Conservation (phyloP, 169 alveolate genomes). For the Hepatocystis sp. region DNA sequence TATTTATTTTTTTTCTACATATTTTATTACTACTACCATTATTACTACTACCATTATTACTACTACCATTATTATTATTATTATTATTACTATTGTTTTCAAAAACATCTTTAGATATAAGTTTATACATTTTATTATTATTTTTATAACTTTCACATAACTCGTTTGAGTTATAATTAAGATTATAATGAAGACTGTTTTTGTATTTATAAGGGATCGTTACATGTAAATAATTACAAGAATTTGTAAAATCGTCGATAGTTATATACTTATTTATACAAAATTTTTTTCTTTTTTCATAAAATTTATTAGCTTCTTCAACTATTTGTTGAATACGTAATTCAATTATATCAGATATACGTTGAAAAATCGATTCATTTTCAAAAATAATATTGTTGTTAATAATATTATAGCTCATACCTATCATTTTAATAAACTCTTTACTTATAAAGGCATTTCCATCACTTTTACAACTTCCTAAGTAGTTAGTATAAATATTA, state of each 20-base stretch:
- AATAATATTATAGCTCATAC: constrained; percentile 35
- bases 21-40: too few species aligned
- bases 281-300: constrained; percentile 48
- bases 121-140: constrained; percentile 12
- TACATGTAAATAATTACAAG: constrained; percentile 56
- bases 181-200: constrained; percentile 8
- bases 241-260: constrained; percentile 52
- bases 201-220: constrained; percentile 29
- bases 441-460: constrained; percentile 16
- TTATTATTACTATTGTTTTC: constrained; percentile 11
- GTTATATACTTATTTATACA: constrained; percentile 23
- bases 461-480: background rate
- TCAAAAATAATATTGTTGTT: constrained; percentile 26
- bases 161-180: too few species aligned
- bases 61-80: too few species aligned
- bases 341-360: constrained; percentile 50
- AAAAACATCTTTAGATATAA: constrained; percentile 18
- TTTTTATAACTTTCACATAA: constrained; percentile 23
- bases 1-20: constrained; percentile 37
- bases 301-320: constrained; percentile 74
- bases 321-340: constrained; percentile 53
- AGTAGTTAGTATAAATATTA: too few species aligned
- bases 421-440: constrained; percentile 47
- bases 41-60: too few species aligned
- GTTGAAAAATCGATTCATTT: constrained; percentile 37